Base-by-base conservation (phyloP, 1,284 basidiomycete genomes). In the Tremellales sp. region DNA sequence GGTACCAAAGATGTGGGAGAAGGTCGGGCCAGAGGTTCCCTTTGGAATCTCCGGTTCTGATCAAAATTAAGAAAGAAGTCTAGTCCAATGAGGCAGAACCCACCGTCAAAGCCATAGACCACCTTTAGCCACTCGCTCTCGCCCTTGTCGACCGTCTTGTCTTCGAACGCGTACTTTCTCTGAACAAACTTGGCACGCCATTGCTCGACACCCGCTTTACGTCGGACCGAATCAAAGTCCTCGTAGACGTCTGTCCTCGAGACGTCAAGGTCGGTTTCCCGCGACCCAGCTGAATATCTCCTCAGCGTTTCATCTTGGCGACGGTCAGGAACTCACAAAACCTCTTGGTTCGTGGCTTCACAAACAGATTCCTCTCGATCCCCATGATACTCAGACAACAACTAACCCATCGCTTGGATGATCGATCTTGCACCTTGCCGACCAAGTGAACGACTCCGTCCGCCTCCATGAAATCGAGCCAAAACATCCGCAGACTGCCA, bases 91-190 rank as follows among this genome's bases (percentile, higher is more conserved):
- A 39, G 16, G 19, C 10, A 3, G 22, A 47, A 68, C 80, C 56
- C 55, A 86, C 87, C 85, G 57, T 84, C 79, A 60, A 87, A 93
- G 6, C 81, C 80, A 67, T 94, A 94, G 0, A 90, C 79, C 5
- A 93, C 87, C 73, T 99, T 97, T 73, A 97, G 75, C 89, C 92
- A 99, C 57, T 86, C 78, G 12, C 80, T 78, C 69, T 90, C 86
- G 25, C 81, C 84, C 50, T 81, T 79, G 1, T 92, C 90, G 1
- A 97, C 81, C 39, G 86, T 84, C 47, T 80, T 78, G 61, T 88
- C 83, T 27, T 91, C 93, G 68, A 99, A 98, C 0, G 88, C 92
- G 66, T 98, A 98, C 59, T 86, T 89, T 39, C 94, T 79, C 57
- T 84, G 81, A 19, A 98, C 93, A 69, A 85, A 88, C 59, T 88